Percentiles rank a stretch among this genome's conserved stretches.
phyloP scores from a whole-genome alignment of 306 rosid genomes.

The Castanospermum australe region DNA sequence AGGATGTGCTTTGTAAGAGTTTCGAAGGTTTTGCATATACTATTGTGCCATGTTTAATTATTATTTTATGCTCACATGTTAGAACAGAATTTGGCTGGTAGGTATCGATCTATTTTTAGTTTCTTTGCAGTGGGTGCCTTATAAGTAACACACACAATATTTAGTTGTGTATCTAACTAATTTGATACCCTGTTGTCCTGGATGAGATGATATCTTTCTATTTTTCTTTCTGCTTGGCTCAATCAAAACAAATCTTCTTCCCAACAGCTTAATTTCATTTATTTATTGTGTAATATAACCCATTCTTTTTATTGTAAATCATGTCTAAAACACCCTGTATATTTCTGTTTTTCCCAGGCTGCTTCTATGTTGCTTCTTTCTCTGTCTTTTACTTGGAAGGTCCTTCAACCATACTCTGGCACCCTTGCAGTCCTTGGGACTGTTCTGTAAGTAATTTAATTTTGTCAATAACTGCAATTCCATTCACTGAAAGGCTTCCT shows the following conservation, averaged over 20 bases:
- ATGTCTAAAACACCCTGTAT: background rate
- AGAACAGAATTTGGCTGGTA: background rate
- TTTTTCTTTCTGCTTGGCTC: background rate
- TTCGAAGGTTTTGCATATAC: background rate
- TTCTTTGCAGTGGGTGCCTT: background rate
- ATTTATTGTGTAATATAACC: background rate
- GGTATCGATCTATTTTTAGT: background rate
- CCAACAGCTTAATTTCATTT: background rate
- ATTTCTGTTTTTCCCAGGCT: slow-evolving; percentile 48
- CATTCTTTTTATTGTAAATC: background rate
- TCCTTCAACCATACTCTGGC: slow-evolving; percentile 74
- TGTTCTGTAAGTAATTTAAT: slow-evolving; percentile 65
- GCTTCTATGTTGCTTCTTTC: slow-evolving; percentile 90
- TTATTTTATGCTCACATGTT: background rate
- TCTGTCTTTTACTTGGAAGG: slow-evolving; percentile 73
- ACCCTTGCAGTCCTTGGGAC: slow-evolving; percentile 77
- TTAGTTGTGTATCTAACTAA: background rate
- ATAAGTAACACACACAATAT: background rate
- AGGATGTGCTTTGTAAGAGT: background rate
- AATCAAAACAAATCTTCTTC: background rate
- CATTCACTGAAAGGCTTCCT: background rate
- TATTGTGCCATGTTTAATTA: background rate
- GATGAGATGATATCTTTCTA: background rate
- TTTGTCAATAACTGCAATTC: background rate
- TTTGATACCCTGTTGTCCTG: background rate